phyloP scores from a whole-genome alignment of 2,329 filamentous ascomycete species.

The Simplicillium aogashimaense region DNA sequence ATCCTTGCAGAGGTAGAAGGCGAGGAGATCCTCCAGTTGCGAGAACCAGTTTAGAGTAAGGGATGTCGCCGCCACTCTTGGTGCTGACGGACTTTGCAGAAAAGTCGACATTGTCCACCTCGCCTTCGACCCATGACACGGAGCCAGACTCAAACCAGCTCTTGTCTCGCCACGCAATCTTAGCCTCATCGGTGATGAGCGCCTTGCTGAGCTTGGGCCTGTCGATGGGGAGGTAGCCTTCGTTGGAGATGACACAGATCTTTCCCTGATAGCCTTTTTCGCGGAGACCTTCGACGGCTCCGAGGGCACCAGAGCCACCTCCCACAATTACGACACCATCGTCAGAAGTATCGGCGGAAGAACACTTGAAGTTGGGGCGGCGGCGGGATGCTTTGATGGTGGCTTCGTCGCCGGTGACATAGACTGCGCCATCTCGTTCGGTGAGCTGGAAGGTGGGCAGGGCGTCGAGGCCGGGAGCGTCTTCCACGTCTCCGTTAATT shows the following conservation, averaged over 20 bases:
- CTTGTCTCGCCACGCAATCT: constrained; percentile 66
- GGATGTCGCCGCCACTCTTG: constrained; percentile 56
- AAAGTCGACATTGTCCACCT: constrained; percentile 72
- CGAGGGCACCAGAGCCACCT: constrained; percentile 76
- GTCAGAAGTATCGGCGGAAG: constrained; percentile 37
- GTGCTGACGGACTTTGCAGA: constrained; percentile 63
- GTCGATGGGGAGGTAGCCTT: constrained; percentile 83
- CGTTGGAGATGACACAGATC: constrained; percentile 75
- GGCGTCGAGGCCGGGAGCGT: constrained; percentile 84
- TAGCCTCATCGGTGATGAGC: constrained; percentile 68
- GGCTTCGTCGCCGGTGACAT: constrained; percentile 70
- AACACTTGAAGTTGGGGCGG: constrained; percentile 64
- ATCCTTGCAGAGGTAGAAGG: constrained; percentile 68
- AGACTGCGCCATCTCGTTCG: constrained; percentile 75
- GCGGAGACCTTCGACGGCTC: constrained; percentile 72
- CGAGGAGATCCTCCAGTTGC: constrained; percentile 77
- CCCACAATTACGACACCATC: constrained; percentile 78
- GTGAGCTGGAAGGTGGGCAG: constrained; percentile 72
- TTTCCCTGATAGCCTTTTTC: constrained; percentile 69
- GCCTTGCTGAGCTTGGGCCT: constrained; percentile 94
- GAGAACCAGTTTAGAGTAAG: constrained; percentile 82
- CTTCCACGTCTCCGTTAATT: constrained; percentile 83
- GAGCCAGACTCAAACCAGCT: constrained; percentile 63
- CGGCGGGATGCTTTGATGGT: constrained; percentile 68
- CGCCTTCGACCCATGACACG: constrained; percentile 47